Base-by-base conservation (phyloP, 1,139 yeast species). In the Candida buenavistaensis region DNA sequence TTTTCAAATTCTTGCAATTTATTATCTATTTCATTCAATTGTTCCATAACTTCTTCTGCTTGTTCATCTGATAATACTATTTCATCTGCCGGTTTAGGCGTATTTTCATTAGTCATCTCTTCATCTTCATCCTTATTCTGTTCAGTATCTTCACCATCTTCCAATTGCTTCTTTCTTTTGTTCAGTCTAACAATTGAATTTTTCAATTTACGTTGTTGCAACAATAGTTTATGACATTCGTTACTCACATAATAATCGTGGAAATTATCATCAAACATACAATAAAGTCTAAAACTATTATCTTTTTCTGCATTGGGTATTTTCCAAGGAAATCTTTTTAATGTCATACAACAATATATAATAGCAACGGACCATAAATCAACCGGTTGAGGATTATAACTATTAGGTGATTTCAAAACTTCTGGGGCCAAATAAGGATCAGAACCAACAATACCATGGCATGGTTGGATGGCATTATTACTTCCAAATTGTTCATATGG, bases 391-490 rank as follows among this genome's bases (percentile, higher is more conserved):
- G 98, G 97, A 55, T 90, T 95, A 55, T 90, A 92, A 21, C 82
- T 76, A 43, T 64, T 62, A 38, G 79, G 74, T 36, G 77, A 75
- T 21, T 74, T 75, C 47, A 94, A 73, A 12, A 90, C 97, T 59
- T 92, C 99, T 0, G 99, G 98, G 1, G 98, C 97, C 52, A 92
- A 73, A 55, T 92, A 92, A 4, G 99, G 99, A 61, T 94, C 99
- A 7, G 96, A 87, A 5, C 99, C 99, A 36, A 92, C 97, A 45
- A 92, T 83, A 5, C 98, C 98, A 47, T 84, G 90, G 33, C 96
- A 90, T 48, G 78, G 75, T 29, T 88, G 88, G 33, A 87, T 72
- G 33, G 75, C 77, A 34, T 78, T 80, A 41, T 65, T 64, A n/a
- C 61, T 50, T 11, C 68, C 68, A 40, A 58, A 56, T 44, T 68